A percentile compares a stretch with the other conserved stretches of the same genome.
phyloP scores from a whole-genome alignment of 768 basidiomycete genomes.

The Pholiota conissans region DNA sequence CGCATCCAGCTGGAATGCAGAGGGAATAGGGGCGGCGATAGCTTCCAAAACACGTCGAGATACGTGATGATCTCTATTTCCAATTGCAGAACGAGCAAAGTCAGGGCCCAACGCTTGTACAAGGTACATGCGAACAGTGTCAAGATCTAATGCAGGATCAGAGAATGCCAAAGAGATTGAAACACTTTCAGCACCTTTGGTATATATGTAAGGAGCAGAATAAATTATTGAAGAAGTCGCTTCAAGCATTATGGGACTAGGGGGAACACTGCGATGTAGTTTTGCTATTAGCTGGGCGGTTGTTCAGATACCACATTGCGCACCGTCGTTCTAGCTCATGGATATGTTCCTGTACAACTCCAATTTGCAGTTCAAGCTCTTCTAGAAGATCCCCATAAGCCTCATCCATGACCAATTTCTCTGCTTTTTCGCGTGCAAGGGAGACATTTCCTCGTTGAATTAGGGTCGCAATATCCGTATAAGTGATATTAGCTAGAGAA shows the following conservation, averaged over 20 bases:
- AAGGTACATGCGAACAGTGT: slow-evolving; percentile 52
- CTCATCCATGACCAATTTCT: slow-evolving; percentile 65
- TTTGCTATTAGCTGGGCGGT: not conserved
- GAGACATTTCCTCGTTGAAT: slow-evolving; percentile 60
- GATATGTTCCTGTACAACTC: slow-evolving; percentile 59
- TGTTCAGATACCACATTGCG: slow-evolving; percentile 18
- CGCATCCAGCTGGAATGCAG: slow-evolving; percentile 54
- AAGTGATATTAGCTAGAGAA: slow-evolving; percentile 58
- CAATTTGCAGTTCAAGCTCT: slow-evolving; percentile 64
- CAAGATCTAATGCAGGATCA: slow-evolving; percentile 48
- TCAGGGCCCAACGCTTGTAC: slow-evolving; percentile 55
- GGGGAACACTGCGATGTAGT: slow-evolving; percentile 15
- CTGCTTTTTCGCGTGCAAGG: slow-evolving; percentile 72
- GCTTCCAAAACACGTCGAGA: slow-evolving; percentile 56
- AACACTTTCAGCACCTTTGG: slow-evolving; percentile 46
- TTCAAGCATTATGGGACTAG: slow-evolving; percentile 57
- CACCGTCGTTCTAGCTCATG: slow-evolving; percentile 55
- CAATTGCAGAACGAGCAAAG: slow-evolving; percentile 52
- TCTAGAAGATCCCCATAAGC: slow-evolving; percentile 61
- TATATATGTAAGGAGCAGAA: slow-evolving; percentile 54
- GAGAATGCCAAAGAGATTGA: not conserved
- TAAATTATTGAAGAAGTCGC: slow-evolving; percentile 70
- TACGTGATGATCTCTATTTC: slow-evolving; percentile 53
- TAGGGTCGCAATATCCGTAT: slow-evolving; percentile 67
- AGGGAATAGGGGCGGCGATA: slow-evolving; percentile 51